phyloP scores from a whole-genome alignment of 805 yeast species.

The Scheffersomyces lignosus region DNA sequence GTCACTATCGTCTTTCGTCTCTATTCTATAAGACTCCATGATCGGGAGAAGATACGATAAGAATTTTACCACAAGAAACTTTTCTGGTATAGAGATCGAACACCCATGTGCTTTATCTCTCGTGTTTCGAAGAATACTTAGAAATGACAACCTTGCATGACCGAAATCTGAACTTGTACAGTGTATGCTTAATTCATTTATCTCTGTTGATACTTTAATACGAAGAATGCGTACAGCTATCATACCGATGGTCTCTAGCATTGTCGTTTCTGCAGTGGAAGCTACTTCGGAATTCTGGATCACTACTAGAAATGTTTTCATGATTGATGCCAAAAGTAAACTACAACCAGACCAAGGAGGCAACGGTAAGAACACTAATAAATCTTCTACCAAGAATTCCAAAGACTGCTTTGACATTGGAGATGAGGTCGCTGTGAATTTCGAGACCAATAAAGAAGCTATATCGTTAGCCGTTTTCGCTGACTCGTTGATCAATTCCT shows the following conservation, averaged over 20 bases:
- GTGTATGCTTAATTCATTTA: neutral
- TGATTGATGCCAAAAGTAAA: conserved; percentile 44
- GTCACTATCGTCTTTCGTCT: no score
- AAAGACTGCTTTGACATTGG: conserved; percentile 35
- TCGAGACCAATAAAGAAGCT: conserved; percentile 20
- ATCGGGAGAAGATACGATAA: neutral
- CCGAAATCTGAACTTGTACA: no score
- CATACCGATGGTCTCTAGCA: conserved; percentile 61
- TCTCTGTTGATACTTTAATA: neutral
- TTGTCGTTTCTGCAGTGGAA: conserved; percentile 46
- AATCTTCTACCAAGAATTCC: conserved; percentile 59
- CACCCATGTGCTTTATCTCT: no score
- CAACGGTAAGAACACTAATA: conserved; percentile 44
- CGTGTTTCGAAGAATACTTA: no score
- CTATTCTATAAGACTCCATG: no score
- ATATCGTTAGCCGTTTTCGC: conserved; percentile 23
- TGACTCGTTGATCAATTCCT: conserved; percentile 4
- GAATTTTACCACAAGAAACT: neutral
- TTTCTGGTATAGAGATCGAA: neutral
- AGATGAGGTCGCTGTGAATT: conserved; percentile 23
- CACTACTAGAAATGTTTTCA: conserved; percentile 41
- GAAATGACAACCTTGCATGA: no score
- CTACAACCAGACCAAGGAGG: conserved; percentile 70
- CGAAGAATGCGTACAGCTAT: conserved; percentile 52
- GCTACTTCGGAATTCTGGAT: conserved; percentile 40